Percentiles rank a stretch among this genome's conserved stretches.
Evolutionary conservation across 176 grass and related monocot genomes (phyloP).

Genomic region (Rhynchospora pubera): DNA sequence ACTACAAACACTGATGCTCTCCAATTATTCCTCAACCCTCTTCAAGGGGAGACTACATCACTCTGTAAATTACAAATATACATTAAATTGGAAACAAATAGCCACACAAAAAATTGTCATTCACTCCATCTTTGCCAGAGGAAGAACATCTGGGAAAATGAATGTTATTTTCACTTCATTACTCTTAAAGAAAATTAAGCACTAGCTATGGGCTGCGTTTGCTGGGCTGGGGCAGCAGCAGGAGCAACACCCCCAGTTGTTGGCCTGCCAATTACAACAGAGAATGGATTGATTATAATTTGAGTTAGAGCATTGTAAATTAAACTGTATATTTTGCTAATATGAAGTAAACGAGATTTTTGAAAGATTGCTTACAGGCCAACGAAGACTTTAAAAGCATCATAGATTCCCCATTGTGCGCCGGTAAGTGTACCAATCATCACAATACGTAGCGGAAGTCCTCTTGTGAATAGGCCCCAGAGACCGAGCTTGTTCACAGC

Average conservation of each 20-base stretch:
- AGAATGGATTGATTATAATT: not conserved
- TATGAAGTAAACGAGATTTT: not conserved
- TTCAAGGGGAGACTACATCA: not conserved
- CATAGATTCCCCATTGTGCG: slow-evolving; percentile 78
- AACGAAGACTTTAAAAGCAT: slow-evolving; percentile 81
- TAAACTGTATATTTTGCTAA: not conserved
- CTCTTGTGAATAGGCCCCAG: slow-evolving; percentile 64
- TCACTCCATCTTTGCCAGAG: not conserved
- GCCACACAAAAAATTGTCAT: not conserved
- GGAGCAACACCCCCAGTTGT: slow-evolving; percentile 65
- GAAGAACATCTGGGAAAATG: not conserved
- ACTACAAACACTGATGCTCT: slow-evolving; percentile 1
- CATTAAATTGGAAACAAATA: not conserved
- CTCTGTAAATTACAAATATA: not conserved
- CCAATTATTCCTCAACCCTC: not conserved
- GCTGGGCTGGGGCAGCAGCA: slow-evolving; percentile 19
- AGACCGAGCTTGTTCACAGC: slow-evolving; percentile 77
- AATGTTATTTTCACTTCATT: not conserved
- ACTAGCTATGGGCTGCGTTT: slow-evolving; percentile 23
- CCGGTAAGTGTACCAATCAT: slow-evolving; percentile 87
- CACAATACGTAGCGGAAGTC: slow-evolving; percentile 76
- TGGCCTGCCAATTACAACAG: slow-evolving; percentile 40
- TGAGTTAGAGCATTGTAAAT: not conserved
- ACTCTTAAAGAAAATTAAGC: slow-evolving; percentile 19
- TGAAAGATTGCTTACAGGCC: slow-evolving; percentile 51